Evolutionary conservation across 768 basidiomycete species (phyloP), one percentile per base, ranked within the genome.

Genomic region (Flagelloscypha sp.): DNA sequence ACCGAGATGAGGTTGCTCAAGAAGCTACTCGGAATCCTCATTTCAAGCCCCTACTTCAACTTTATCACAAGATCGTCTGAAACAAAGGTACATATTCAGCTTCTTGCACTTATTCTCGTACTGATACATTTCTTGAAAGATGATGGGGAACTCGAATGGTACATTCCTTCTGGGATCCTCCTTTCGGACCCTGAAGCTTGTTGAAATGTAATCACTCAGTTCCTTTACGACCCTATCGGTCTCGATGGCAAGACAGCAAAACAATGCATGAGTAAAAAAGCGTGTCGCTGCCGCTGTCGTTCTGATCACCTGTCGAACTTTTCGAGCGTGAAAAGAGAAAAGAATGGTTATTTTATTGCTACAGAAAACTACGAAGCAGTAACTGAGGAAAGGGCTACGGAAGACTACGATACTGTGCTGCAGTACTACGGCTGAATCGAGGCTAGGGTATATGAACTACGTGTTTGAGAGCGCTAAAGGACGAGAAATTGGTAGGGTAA

Each of bases 31-130:
- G 75, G 49, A 78, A 95, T 48, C 65, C 77, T 8, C 70, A 81
- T 37, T 63, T 97, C 42, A 92, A 90, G 53, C 72, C 98, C 18
- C 57, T 98, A 42, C 83, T 95, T 56, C 78, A 82, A 23, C 63
- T 98, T 6, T 63, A 79, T 15, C 75, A 78, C 24, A 93, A 93
- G 55, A 64, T 63, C 42, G 65, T 80, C 30, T 56, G 69, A 8
- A 70, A 76, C 36, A 77, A 87, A 52, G 74, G 89, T 85, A 46
- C 69, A 44, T 33, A 35, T 27, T 24, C 33, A 17, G 46, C 17
- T n/a, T 20, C 38, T 22, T 37, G 36, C 38, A 11, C 23, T 30
- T 37, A 19, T 15, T 28, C 15, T 27, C 23, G 5, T 27, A 18
- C 22, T 17, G 11, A 12, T n/a, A n/a, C n/a, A n/a, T n/a, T n/a